Evolutionary conservation across 306 rosid genomes (phyloP).

Genomic region (Vigna mungo): DNA sequence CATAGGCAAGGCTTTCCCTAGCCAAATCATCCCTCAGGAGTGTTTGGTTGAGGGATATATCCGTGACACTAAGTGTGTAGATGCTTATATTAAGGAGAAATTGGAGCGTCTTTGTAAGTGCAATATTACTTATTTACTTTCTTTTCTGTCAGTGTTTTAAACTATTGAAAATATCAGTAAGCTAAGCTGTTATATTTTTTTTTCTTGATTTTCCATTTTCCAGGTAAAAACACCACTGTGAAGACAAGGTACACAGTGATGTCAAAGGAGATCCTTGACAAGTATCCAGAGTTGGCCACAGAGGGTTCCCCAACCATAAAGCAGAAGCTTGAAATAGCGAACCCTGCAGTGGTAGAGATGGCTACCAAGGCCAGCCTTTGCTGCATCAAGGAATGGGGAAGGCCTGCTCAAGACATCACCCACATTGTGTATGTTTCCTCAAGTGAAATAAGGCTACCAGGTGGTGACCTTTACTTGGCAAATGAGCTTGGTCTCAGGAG

Average conservation of each 20-base stretch:
- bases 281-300: constrained; percentile 81
- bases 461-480: constrained; percentile 89
- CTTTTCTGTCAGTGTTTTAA: no score
- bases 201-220: constrained; percentile 15
- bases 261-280: constrained; percentile 94
- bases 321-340: constrained; percentile 86
- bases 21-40: constrained; percentile 91
- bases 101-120: constrained; percentile 89
- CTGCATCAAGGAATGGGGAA: constrained; percentile 93
- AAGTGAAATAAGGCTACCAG: constrained; percentile 86
- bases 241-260: constrained; percentile 96
- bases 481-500: constrained; percentile 70
- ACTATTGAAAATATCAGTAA: background rate
- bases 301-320: constrained; percentile 88
- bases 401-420: constrained; percentile 76
- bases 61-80: constrained; percentile 85
- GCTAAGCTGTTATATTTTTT: background rate
- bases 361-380: constrained; percentile 78
- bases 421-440: constrained; percentile 92
- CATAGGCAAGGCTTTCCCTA: constrained; percentile 87
- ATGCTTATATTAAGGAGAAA: constrained; percentile 76
- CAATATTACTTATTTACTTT: background rate
- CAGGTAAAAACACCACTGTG: constrained; percentile 96
- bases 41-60: constrained; percentile 95
- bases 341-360: constrained; percentile 92